Evolutionary conservation across 768 basidiomycete genomes (phyloP), one percentile per base, ranked within the genome.

Genomic region (Favolaschia claudopus): DNA sequence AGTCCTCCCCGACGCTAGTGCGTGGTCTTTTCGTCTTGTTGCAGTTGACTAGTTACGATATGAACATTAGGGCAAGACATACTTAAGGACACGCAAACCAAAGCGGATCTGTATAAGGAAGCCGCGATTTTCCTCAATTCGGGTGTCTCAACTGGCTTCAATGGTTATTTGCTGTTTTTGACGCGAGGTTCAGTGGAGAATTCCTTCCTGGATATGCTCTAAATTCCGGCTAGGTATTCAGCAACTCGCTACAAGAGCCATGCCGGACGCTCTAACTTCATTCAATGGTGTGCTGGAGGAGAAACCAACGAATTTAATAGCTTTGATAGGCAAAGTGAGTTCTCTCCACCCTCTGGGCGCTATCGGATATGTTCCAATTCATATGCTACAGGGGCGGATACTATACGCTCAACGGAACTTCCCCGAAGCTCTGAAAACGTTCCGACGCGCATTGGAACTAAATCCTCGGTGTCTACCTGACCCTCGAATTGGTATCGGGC

Each of bases 401-500:
- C 79, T 92, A 13, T 96, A 95, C 69, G 86, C 91, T 9, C 82
- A 88, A 49, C 83, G 92, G 39, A 85, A 89, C 64, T 93, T 86
- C 67, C 82, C 87, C 24, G 87, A 89, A 42, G 89, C 97, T 4
- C 82, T 99, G 25, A 89, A 89, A 62, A 69, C 89, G 6, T 98
- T 96, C 71, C 96, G 98, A 71, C 86, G 88, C 44, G 89, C 96
- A 9, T 80, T 99, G 12, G 79, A 83, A 28, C 82, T 91, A 37
- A 88, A 86, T 53, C 95, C 96, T 0, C 75, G 82, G 17, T 95
- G 92, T 74, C 77, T 82, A 24, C 97, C 96, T 0, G 96, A 99
- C 72, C 96, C 97, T 31, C 86, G 97, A 7, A 91, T 99, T 55
- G 97, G 97, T 17, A 93, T 99, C 36, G 97, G 97, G 9, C 77